Base-by-base conservation (phyloP, 306 rosid genomes). In the Morella rubra region DNA sequence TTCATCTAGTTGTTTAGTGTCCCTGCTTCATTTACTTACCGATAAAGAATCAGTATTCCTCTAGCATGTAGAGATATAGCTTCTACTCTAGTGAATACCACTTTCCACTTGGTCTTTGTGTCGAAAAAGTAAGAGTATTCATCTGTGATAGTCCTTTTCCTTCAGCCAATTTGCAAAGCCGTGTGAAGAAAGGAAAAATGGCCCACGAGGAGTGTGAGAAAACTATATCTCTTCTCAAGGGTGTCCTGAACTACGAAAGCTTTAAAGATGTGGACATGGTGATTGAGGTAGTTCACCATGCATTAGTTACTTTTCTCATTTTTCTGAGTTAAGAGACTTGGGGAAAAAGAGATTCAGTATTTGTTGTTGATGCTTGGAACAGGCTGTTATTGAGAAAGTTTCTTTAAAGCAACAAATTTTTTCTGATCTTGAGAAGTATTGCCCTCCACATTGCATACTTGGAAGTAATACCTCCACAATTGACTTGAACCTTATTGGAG, bases 401-500 rank as follows among this genome's bases (percentile, higher is more conserved):
- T 88, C 93, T 73, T 80, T 95, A 83, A 95, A 95, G 92, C 99
- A 95, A 81, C 90, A 95, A 72, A 89, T 95, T 54, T 92, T 95
- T 80, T 83, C 90, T 81, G 99, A 95, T 72, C 98, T 95, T 37
- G 99, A 92, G 84, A 95, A 91, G 72, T 87, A 86, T 81, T 95
- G 99, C 81, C 92, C 91, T 14, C 86, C 88, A 76, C 93, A 91
- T 84, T 95, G 98, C 86, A 89, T 95, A 84, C 92, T 95, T 78
- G 97, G 91, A 22, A 92, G 92, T 81, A 95, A 95, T 88, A 95
- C 99, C 71, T 95, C 99, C 72, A 95, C 99, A 65, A 95, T 95
- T 76, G 99, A 95, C 88, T 87, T 95, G 89, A 81, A 92, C 83
- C 90, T 92, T 72, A 92, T 95, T 73, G 99, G 99, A 80, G 88